These are phyloP conservation scores for Paecilomyces dactylethromorphus DNA, from an alignment of 2,329 filamentous ascomycete species.

Conservation along the genomic window DNA sequence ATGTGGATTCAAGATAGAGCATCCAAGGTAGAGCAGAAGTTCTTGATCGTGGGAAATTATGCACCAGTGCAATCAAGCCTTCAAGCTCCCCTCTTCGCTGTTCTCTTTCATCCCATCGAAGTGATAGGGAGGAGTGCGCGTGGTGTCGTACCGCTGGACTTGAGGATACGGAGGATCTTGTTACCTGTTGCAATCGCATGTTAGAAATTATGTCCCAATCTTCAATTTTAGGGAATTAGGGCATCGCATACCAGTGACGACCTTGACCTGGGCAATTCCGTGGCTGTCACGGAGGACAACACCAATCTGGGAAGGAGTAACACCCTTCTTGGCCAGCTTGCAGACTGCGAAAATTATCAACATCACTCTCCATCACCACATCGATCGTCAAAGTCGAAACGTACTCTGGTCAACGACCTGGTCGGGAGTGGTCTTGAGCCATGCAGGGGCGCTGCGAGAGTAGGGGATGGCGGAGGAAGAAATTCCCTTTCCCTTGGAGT, in stretches of 20 bases:
- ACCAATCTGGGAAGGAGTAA: conserved; percentile 97
- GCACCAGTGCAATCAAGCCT: neutral
- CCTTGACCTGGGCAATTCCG: conserved; percentile 95
- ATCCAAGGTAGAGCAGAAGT: neutral
- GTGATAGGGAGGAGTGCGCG: conserved; percentile 12
- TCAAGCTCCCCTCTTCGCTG: conserved; percentile 1
- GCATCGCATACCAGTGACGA: conserved; percentile 74
- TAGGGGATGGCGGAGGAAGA: conserved; percentile 92
- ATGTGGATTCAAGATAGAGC: neutral
- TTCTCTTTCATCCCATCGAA: conserved; percentile 17
- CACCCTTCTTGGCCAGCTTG: conserved; percentile 98
- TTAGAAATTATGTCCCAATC: conserved; percentile 28
- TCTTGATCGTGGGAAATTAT: neutral
- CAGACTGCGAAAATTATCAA: conserved; percentile 47
- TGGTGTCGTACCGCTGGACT: conserved; percentile 76
- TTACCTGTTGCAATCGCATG: conserved; percentile 60
- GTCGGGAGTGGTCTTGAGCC: conserved; percentile 98
- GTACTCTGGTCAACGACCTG: conserved; percentile 90
- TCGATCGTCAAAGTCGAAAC: neutral
- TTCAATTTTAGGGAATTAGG: neutral
- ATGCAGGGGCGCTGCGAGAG: conserved; percentile 84
- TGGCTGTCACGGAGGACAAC: conserved; percentile 97
- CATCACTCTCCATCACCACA: neutral
- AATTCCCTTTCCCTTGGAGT: conserved; percentile 99
- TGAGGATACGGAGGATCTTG: conserved; percentile 99